These are phyloP conservation scores for Linnemannia schmuckeri DNA, from an alignment of 192 early-diverging fungal genomes.

Conservation along the genomic window DNA sequence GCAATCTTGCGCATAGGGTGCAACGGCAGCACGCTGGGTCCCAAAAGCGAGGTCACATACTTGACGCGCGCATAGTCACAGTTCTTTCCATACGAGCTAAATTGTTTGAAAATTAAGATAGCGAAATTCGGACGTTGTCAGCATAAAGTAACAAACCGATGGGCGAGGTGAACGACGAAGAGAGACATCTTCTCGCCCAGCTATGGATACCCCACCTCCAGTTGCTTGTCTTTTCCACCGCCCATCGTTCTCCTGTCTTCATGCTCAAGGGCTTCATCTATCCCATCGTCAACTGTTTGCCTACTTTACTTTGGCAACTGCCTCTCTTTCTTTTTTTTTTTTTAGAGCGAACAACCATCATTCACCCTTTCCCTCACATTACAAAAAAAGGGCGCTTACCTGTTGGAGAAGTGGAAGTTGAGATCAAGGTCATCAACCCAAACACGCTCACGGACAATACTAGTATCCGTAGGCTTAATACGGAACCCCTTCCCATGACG, in stretches of 20 bases:
- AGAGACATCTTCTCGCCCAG: not conserved
- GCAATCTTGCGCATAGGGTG: conserved; percentile 44
- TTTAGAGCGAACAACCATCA: not conserved
- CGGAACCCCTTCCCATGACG: conserved; percentile 37
- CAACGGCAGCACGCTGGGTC: conserved; percentile 44
- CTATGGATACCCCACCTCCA: not conserved
- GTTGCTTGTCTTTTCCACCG: not conserved
- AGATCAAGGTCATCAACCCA: conserved; percentile 54
- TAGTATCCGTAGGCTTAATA: conserved; percentile 52
- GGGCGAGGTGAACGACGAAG: not conserved
- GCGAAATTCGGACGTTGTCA: not conserved
- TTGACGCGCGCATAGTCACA: conserved; percentile 51
- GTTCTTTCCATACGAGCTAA: conserved; percentile 49
- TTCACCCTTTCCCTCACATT: too few species aligned
- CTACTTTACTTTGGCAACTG: not conserved
- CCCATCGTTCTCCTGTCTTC: too few species aligned
- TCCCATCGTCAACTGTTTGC: too few species aligned
- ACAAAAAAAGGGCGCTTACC: conserved; percentile 10
- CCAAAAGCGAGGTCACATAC: conserved; percentile 53
- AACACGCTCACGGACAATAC: conserved; percentile 48
- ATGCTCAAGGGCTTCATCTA: too few species aligned
- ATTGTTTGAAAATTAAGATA: not conserved
- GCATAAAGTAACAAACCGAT: not conserved
- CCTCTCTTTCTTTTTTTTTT: not conserved
- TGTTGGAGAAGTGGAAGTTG: conserved; percentile 56